phyloP scores from a whole-genome alignment of 805 yeast genomes.

The Kuraishia molischiana region DNA sequence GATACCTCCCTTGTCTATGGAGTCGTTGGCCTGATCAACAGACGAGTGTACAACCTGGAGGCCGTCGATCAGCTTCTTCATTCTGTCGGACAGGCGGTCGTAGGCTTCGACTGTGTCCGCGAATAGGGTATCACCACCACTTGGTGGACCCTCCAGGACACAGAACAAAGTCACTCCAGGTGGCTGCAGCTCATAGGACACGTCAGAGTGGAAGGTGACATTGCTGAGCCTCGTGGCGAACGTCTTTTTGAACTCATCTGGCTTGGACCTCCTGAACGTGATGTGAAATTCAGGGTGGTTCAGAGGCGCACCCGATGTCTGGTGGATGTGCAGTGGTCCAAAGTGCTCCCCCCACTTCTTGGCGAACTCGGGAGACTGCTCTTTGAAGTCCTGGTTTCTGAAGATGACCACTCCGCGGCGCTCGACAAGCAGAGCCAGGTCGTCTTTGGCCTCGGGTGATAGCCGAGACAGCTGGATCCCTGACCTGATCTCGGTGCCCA shows the following conservation, averaged over 20 bases:
- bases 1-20: constrained; percentile 47
- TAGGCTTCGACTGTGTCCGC: constrained; percentile 67
- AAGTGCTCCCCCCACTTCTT: constrained; percentile 31
- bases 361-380: constrained; percentile 28
- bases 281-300: constrained; percentile 30
- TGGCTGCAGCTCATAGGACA: constrained; percentile 60
- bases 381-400: constrained; percentile 32
- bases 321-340: constrained; percentile 37
- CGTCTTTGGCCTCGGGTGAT: constrained; percentile 30
- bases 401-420: constrained; percentile 37
- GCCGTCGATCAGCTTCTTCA: constrained; percentile 48
- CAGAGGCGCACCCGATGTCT: constrained; percentile 41
- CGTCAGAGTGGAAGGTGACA: constrained; percentile 37
- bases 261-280: constrained; percentile 25
- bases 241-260: constrained; percentile 9
- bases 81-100: constrained; percentile 56
- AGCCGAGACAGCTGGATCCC: constrained; percentile 33
- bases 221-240: constrained; percentile 21
- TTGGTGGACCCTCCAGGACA: constrained; percentile 31
- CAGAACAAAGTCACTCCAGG: constrained; percentile 42
- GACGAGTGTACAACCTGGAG: constrained; percentile 65
- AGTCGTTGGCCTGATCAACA: constrained; percentile 54
- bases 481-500: constrained; percentile 26
- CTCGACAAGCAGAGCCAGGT: constrained; percentile 35
- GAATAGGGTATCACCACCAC: constrained; percentile 76